These are phyloP conservation scores for Cymbopogon flexuosus DNA, from an alignment of 202 grass and related monocot species.

Conservation along the genomic window DNA sequence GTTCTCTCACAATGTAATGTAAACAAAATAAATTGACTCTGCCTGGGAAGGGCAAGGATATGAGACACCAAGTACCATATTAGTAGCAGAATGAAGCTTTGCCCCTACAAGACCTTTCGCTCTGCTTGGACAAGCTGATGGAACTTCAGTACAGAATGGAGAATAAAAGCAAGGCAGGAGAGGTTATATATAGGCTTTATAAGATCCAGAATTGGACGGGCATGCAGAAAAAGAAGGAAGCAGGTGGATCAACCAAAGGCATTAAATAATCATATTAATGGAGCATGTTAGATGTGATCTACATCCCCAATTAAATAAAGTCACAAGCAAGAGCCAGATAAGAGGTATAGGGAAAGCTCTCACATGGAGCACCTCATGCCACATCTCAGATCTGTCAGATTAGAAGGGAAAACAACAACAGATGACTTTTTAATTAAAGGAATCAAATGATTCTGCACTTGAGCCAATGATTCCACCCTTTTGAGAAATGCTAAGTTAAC, in stretches of 20 bases:
- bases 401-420: slow-evolving; percentile 41
- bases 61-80: not conserved
- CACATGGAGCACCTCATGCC: slow-evolving; percentile 47
- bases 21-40: not conserved
- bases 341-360: slow-evolving; percentile 20
- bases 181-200: slow-evolving; percentile 39
- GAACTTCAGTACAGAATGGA: slow-evolving; percentile 36
- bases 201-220: slow-evolving; percentile 22
- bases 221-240: slow-evolving; percentile 33
- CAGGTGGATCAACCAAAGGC: slow-evolving; percentile 23
- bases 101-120: not conserved
- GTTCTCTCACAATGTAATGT: not conserved
- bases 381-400: slow-evolving; percentile 47
- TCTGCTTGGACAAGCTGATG: not conserved
- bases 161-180: slow-evolving; percentile 31
- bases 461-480: slow-evolving; percentile 38
- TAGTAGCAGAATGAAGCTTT: slow-evolving; percentile 24
- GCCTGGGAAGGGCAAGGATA: not conserved
- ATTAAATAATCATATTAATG: slow-evolving; percentile 42
- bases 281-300: slow-evolving; percentile 45
- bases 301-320: slow-evolving; percentile 43
- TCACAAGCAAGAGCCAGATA: slow-evolving; percentile 32
- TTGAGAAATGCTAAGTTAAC: slow-evolving; percentile 34
- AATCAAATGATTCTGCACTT: slow-evolving; percentile 46
- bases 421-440: slow-evolving; percentile 30